These are phyloP conservation scores for Macadamia integrifolia DNA, from an alignment of 164 flowering plant species.

Conservation along the genomic window DNA sequence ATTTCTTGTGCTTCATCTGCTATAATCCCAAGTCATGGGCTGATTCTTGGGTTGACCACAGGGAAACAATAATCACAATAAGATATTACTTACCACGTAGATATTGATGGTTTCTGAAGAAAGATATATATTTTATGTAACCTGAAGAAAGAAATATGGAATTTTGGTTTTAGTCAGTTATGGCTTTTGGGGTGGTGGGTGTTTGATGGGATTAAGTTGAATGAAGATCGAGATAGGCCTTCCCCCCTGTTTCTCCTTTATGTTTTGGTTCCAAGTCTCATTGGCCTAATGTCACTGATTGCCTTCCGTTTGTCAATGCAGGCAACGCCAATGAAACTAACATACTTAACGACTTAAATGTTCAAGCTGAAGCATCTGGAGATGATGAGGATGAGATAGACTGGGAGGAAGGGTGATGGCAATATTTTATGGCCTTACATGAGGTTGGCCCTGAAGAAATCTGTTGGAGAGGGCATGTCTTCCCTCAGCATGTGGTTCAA, in stretches of 20 bases:
- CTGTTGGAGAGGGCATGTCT: neutral
- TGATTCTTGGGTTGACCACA: no score
- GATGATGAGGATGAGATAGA: slow-evolving; percentile 39
- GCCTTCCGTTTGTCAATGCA: slow-evolving; percentile 3
- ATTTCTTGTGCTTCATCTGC: no score
- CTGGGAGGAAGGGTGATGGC: slow-evolving; percentile 32
- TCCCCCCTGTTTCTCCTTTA: no score
- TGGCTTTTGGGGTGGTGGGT: no score
- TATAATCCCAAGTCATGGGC: no score
- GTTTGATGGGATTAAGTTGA: neutral
- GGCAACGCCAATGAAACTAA: slow-evolving; percentile 13
- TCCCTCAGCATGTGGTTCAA: no score
- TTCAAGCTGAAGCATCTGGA: slow-evolving; percentile 25
- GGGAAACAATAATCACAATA: no score
- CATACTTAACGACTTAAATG: slow-evolving; percentile 28
- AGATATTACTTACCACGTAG: no score
- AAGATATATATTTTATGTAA: no score
- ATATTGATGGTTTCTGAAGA: no score
- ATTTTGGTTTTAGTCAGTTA: neutral
- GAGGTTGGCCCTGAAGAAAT: neutral
- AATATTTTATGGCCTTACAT: neutral
- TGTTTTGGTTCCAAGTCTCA: neutral
- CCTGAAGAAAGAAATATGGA: neutral
- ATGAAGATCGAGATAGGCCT: neutral
- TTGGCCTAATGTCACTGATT: neutral